Evolutionary conservation across 257 asterid species (phyloP).

Genomic region (Rubia yunnanensis): DNA sequence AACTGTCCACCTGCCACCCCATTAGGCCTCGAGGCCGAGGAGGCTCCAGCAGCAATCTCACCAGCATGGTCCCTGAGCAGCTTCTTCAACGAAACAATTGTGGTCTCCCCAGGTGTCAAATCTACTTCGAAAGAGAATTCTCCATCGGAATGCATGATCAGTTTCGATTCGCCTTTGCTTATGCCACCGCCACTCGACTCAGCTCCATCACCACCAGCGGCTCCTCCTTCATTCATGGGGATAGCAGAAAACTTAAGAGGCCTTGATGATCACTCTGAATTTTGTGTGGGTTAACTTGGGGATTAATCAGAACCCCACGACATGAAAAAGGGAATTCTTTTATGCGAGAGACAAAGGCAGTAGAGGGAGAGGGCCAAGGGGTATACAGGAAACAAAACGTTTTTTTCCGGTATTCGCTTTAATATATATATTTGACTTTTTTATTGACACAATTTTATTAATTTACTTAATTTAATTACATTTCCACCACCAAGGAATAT

Average conservation of each 20-base stretch:
- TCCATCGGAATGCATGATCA: slow-evolving; percentile 41
- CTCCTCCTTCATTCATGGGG: slow-evolving; percentile 14
- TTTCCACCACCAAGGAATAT: too few species aligned
- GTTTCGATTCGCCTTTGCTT: slow-evolving; percentile 29
- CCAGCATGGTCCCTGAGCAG: slow-evolving; percentile 56
- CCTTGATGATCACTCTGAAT: not conserved
- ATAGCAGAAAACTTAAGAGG: not conserved
- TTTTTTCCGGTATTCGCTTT: too few species aligned
- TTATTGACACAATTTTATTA: too few species aligned
- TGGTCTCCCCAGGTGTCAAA: slow-evolving; percentile 85
- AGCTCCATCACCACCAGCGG: slow-evolving; percentile 9
- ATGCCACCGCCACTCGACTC: slow-evolving; percentile 9
- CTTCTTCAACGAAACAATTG: slow-evolving; percentile 95
- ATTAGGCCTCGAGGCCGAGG: slow-evolving; percentile 17
- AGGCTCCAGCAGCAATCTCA: slow-evolving; percentile 7
- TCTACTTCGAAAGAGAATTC: slow-evolving; percentile 74
- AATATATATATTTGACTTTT: too few species aligned
- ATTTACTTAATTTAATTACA: too few species aligned
- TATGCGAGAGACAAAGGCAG: not conserved
- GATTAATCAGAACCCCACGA: slow-evolving; percentile 5
- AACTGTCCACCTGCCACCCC: slow-evolving; percentile 28
- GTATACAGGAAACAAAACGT: too few species aligned
- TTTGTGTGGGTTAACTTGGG: not conserved
- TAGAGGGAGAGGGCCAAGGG: not conserved
- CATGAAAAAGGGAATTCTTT: not conserved